Evolutionary conservation across 805 yeast genomes (phyloP), one percentile per base, ranked within the genome.

Genomic region (Candida montana): DNA sequence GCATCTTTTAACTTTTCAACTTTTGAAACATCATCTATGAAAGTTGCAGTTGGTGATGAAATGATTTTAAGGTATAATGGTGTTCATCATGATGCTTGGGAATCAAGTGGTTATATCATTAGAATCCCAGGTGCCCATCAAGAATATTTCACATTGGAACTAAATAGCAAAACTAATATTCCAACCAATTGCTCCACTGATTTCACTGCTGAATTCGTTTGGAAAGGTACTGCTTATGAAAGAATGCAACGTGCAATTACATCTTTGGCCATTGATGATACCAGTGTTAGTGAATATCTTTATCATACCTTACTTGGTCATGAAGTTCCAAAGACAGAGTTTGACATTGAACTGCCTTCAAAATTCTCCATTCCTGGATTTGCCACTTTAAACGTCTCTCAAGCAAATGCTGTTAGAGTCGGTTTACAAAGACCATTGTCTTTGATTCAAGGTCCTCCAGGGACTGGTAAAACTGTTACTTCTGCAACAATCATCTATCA

Each of bases 391-490:
- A 90, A 90, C 59, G 70, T 67, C 7, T 86, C 96, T 2, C 97
- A 90, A 61, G 73, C 74, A 3, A 76, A 74, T 53, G 96, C 97
- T 0, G 88, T 90, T 20, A 68, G 72, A 39, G 62, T 72, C 10
- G 95, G 82, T 0, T 61, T 88, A 44, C 74, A 74, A 52, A 69
- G 78, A 49, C 95, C 95, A 2, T 67, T 89, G 33, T 76, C 93
- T 6, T 69, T 88, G 50, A 87, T 88, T 47, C 96, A 90, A 61
- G 97, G 97, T 15, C 97, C 97, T 9, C 97, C 97, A 4, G 95
- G 95, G 49, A 90, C 97, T 0, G 97, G 97, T 59, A 90, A 90
- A 58, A 90, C 97, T 1, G 95, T 87, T 13, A 89, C 96, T 0
- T 87, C 96, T 0, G 91, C 96, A 2, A 81, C 95, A 0, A 85